Percentiles rank a stretch among this genome's conserved stretches.
Conservation (phyloP, 1,139 yeast genomes). For the Yamadazyma mexicana region DNA sequence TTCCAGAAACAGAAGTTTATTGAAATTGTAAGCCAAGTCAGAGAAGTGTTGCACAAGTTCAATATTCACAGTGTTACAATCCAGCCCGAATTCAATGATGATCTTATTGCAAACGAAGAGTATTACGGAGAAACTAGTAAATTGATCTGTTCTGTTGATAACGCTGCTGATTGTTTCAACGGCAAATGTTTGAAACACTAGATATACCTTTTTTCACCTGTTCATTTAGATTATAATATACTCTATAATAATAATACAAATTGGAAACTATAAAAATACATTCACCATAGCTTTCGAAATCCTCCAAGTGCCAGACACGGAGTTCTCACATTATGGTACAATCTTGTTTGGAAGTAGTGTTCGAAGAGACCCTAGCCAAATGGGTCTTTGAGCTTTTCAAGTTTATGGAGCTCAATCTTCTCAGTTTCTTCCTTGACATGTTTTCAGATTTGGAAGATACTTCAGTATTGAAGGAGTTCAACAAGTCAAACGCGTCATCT, state of each 20-base stretch:
- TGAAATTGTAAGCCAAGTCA: slow-evolving; percentile 71
- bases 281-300: too few species aligned
- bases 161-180: slow-evolving; percentile 36
- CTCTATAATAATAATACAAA: neutral
- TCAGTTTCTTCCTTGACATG: slow-evolving; percentile 6
- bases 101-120: slow-evolving; percentile 13
- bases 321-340: slow-evolving; percentile 11
- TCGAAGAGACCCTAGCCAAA: slow-evolving; percentile 5
- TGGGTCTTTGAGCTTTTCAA: slow-evolving; percentile 5
- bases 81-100: slow-evolving; percentile 72
- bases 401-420: slow-evolving; percentile 8
- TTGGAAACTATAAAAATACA: neutral
- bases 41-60: slow-evolving; percentile 75
- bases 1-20: slow-evolving; percentile 52
- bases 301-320: neutral
- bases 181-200: slow-evolving; percentile 23
- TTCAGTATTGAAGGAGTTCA: slow-evolving; percentile 12
- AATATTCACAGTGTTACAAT: slow-evolving; percentile 94
- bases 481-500: slow-evolving; percentile 15
- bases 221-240: too few species aligned
- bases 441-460: neutral
- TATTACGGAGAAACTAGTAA: slow-evolving; percentile 34
- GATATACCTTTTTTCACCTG: too few species aligned
- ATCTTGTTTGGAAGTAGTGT: slow-evolving; percentile 11
- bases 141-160: slow-evolving; percentile 35